Percentiles rank a stretch among this genome's conserved stretches.
Conservation (phyloP, 306 rosid genomes). For the Trifolium pratense region DNA sequence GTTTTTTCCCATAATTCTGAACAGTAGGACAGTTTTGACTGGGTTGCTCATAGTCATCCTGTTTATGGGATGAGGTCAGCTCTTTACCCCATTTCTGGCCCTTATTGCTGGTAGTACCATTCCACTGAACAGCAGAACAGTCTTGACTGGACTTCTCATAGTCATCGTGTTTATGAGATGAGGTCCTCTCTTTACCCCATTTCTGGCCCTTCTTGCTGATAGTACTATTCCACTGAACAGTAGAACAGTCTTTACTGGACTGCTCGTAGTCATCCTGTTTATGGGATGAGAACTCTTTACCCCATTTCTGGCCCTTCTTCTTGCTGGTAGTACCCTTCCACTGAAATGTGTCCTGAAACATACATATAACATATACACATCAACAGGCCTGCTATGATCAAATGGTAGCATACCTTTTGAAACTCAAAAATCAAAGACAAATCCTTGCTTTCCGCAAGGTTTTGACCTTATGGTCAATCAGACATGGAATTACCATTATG, state of each 20-base stretch:
- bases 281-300: too few relatives aligned
- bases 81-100: slow-evolving; percentile 97
- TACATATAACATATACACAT: slow-evolving; percentile 33
- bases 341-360: slow-evolving; percentile 69
- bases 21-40: slow-evolving; percentile 44
- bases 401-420: slow-evolving; percentile 25
- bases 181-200: slow-evolving; percentile 82
- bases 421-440: slow-evolving; percentile 19
- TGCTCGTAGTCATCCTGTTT: too few relatives aligned
- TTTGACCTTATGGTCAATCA: slow-evolving; percentile 28
- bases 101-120: slow-evolving; percentile 80
- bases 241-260: too few relatives aligned
- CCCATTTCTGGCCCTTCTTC: slow-evolving; percentile 89
- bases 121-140: slow-evolving; percentile 59
- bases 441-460: slow-evolving; percentile 2
- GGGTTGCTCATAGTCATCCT: slow-evolving; percentile 43
- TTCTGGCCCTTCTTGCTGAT: too few relatives aligned
- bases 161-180: slow-evolving; percentile 53
- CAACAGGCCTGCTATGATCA: slow-evolving; percentile 22
- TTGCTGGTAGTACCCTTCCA: slow-evolving; percentile 96
- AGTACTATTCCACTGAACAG: too few relatives aligned
- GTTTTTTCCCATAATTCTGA: slow-evolving; percentile 49
- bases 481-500: slow-evolving; percentile 18
- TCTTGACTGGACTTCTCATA: slow-evolving; percentile 47
- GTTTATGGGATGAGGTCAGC: slow-evolving; percentile 53